Base-by-base conservation (phyloP, 805 yeast species). In the Metschnikowia henanensis region DNA sequence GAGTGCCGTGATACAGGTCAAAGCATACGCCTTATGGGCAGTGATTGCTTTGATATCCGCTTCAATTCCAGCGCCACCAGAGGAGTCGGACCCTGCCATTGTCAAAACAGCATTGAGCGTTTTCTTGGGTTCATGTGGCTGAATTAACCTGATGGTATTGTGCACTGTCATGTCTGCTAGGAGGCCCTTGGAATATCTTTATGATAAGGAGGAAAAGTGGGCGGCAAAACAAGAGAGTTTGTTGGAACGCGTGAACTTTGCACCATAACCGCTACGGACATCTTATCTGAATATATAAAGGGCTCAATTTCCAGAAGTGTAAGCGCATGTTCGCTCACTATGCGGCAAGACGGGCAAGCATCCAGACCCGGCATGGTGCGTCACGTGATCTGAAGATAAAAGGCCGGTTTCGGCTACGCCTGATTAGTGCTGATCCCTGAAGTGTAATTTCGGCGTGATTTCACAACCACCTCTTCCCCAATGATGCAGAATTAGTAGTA, bases 21-120 rank as follows among this genome's bases (percentile, higher is more conserved):
- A 64, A 0, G 87, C 96, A 56, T 82, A 86, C 39, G 88, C 88
- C 13, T 79, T 78, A 55, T 84, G 87, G 1, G 86, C 85, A 3
- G 85, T 72, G 42, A 88, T 76, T 0, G 96, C 81, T 64, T 89
- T 89, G 30, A 88, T 59, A 59, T 88, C 96, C 0, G 96, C 96
- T 61, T 88, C 96, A 37, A 88, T 81, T 3, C 96, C 96, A 2
- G 96, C 96, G 3, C 96, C 96, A 2, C 96, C 96, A 9, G 92
- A 83, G 34, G 83, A 77, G 59, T 88, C 96, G 0, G 92, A 83
- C 0, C 95, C 95, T 2, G 89, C 89, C 34, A 71, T 58, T 0
- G 75, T 68, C 19, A 60, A 46, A 20, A 58, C 64, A 5, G 58
- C 58, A 2, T 38, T 32, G 28, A 41, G 40, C 4, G 25, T 12